Evolutionary conservation across 768 basidiomycete genomes (phyloP).

Genomic region (Leccinellum albellum): DNA sequence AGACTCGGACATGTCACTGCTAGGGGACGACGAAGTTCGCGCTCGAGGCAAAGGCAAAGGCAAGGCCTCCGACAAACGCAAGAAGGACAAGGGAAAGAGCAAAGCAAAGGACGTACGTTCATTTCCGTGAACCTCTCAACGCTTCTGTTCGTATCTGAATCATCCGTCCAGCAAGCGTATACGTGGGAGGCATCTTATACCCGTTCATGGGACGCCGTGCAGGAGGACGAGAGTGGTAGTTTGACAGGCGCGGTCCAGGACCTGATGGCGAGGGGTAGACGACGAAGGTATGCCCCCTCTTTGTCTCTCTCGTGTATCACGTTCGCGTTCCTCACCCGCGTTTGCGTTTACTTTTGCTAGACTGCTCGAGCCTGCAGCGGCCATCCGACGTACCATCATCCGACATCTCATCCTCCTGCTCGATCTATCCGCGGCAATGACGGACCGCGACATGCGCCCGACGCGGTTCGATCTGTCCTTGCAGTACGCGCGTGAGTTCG

Average conservation of each 20-base stretch:
- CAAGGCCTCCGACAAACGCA: conserved; percentile 49
- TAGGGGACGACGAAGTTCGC: conserved; percentile 45
- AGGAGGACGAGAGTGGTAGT: conserved; percentile 93
- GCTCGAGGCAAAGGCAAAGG: conserved; percentile 56
- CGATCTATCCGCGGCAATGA: conserved; percentile 89
- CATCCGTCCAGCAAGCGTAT: conserved; percentile 61
- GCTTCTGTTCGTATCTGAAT: conserved; percentile 5
- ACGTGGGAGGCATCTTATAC: conserved; percentile 96
- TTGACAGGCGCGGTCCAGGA: conserved; percentile 88
- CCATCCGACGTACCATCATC: conserved; percentile 93
- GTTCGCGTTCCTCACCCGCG: conserved; percentile 2
- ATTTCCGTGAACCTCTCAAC: neutral
- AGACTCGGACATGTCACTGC: conserved; percentile 68
- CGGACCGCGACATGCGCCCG: conserved; percentile 93
- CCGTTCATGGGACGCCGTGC: conserved; percentile 94
- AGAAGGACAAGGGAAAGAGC: conserved; percentile 48
- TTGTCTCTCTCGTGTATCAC: neutral
- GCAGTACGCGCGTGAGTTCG: conserved; percentile 87
- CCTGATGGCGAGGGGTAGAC: conserved; percentile 78
- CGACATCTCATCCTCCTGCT: conserved; percentile 91
- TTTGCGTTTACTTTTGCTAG: conserved; percentile 41
- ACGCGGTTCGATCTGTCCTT: conserved; percentile 89
- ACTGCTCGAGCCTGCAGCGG: conserved; percentile 74
- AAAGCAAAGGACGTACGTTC: conserved; percentile 33
- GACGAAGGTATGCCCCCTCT: conserved; percentile 60